Evolutionary conservation across 345 rosid species (phyloP), one percentile per base, ranked within the genome.

Genomic region (Populus nigra): DNA sequence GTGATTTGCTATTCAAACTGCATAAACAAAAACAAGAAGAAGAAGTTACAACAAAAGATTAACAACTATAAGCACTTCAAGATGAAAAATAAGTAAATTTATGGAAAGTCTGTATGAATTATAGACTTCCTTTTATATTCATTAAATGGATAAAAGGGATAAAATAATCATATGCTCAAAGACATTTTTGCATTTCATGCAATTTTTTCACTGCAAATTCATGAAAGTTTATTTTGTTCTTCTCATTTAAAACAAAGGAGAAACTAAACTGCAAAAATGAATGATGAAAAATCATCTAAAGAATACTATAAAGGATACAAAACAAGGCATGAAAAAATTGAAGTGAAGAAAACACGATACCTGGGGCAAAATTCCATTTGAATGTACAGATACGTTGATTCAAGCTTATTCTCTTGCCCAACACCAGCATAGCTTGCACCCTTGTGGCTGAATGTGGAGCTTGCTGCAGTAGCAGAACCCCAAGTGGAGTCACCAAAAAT

Each of bases 351-450:
- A 39, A 20, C 8, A 13, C 67, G 72, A 84, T 89, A 95, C 99
- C 99, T 88, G 11, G 99, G 99, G 75, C 99, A 95, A 53, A 83
- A 93, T 78, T 95, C 99, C 99, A 95, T 95, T 82, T 95, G 99
- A 85, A 95, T 95, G 79, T 93, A 95, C 25, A 95, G 84, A 88
- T 90, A 93, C 13, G 94, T 91, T 23, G 96, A 90, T 68, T 90
- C 99, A 77, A 91, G 82, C 76, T 88, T 88, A 84, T 80, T 84
- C 43, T 95, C 96, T 74, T 85, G 91, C 83, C 86, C 94, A 80
- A 79, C 73, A 85, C 88, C 97, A 65, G 85, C 83, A 39, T 88
- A 86, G 80, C 83, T 87, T 65, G 89, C 86, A 75, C 89, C 92
- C 50, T 74, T 81, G 74, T 79, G 76, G 79, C 94, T 88, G 79